Conservation (phyloP, 2,329 filamentous ascomycete genomes). For the Alternaria arbusti region DNA sequence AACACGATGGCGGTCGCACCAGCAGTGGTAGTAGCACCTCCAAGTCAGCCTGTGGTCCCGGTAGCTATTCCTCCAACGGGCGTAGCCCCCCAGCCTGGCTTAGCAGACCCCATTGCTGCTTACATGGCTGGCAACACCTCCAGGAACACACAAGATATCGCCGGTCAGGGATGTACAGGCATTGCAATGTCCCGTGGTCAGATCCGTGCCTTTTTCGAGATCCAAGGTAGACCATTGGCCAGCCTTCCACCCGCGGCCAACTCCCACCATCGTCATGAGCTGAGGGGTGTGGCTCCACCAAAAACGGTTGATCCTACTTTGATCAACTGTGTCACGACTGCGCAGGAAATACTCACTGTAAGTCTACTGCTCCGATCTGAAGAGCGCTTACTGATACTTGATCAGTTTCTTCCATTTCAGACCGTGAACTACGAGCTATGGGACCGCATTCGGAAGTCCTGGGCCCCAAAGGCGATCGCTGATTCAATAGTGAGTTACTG, state of each 20-base stretch:
- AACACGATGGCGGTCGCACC: neutral
- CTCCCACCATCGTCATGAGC: neutral
- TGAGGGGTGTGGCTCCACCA: neutral
- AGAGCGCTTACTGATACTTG: neutral
- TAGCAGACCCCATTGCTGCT: neutral
- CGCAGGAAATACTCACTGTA: neutral
- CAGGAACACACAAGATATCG: neutral
- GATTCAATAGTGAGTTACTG: neutral
- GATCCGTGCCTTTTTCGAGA: neutral
- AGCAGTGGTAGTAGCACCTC: neutral
- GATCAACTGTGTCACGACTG: neutral
- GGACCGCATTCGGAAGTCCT: neutral
- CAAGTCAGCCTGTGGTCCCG: neutral
- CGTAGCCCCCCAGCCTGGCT: neutral
- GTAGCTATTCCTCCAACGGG: neutral
- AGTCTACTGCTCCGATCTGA: neutral
- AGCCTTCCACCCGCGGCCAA: neutral
- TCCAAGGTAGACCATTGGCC: neutral
- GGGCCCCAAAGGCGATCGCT: neutral
- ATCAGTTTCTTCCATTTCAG: neutral
- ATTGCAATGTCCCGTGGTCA: slow-evolving; percentile 1
- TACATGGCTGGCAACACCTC: neutral
- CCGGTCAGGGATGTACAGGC: neutral
- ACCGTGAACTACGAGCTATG: neutral
- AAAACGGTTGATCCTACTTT: neutral